These are phyloP conservation scores for Septoria petroselini DNA, from an alignment of 2,329 filamentous ascomycete genomes.

Conservation along the genomic window DNA sequence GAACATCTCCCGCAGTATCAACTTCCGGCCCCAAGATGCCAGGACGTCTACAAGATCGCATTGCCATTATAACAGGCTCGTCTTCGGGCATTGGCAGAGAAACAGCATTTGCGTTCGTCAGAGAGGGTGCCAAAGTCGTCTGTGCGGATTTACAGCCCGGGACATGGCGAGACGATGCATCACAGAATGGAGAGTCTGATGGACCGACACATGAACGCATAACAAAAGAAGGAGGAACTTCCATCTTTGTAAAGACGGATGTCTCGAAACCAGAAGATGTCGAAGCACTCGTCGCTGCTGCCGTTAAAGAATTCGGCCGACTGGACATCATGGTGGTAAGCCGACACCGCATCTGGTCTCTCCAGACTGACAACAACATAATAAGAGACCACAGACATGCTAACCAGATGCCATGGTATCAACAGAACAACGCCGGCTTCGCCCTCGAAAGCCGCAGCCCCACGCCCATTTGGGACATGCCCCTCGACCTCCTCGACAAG, in stretches of 20 bases:
- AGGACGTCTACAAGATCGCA: conserved; percentile 28
- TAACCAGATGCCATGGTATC: too few relatives aligned
- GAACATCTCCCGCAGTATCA: too few relatives aligned
- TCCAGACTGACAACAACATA: too few relatives aligned
- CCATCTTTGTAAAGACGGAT: conserved; percentile 37
- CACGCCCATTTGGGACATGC: conserved; percentile 46
- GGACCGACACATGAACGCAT: conserved; percentile 26
- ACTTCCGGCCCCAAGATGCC: conserved; percentile 15
- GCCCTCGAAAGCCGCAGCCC: conserved; percentile 34
- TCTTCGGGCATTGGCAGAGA: conserved; percentile 37
- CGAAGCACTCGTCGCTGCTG: conserved; percentile 31
- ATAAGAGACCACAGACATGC: too few relatives aligned
- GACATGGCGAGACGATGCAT: conserved; percentile 22
- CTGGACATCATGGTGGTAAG: conserved; percentile 35
- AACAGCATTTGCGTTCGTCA: conserved; percentile 36
- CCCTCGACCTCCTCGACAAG: conserved; percentile 48
- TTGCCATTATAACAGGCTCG: conserved; percentile 38
- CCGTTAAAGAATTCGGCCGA: conserved; percentile 36
- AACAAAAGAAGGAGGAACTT: conserved; percentile 14
- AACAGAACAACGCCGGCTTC: conserved; percentile 40
- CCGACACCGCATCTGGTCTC: too few relatives aligned
- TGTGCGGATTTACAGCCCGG: conserved; percentile 24
- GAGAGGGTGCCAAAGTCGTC: conserved; percentile 36
- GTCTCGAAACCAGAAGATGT: conserved; percentile 35
- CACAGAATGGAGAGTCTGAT: conserved; percentile 21